Evolutionary conservation across 768 basidiomycete genomes (phyloP), one percentile per base, ranked within the genome.

Genomic region (Asterophora lycoperdoides): DNA sequence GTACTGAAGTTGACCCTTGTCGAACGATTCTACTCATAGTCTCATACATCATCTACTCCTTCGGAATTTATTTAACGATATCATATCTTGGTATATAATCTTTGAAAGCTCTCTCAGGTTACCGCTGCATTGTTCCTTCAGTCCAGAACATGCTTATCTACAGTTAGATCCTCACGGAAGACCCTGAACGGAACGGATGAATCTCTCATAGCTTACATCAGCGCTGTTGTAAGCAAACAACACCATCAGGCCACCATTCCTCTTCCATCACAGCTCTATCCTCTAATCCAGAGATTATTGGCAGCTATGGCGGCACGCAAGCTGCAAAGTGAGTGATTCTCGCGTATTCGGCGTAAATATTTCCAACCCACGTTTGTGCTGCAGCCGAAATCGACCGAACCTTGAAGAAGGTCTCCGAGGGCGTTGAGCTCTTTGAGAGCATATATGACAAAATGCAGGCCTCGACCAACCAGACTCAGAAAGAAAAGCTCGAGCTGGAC

Each of bases 361-460:
- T 28, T 56, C 39, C 46, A 44, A 28, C n/a, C 7, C 35, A 23
- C 23, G 23, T 37, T 33, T 40, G 13, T 17, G 15, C 32, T 34
- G 9, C 70, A 99, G 95, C 92, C 68, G 96, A 99, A 74, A 97
- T 99, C 58, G 96, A 98, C 82, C 84, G 90, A 64, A 98, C 95
- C 41, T 76, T 98, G 62, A 99, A 99, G 79, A 93, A 93, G 77
- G 94, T 99, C 57, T 60, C 85, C 30, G 91, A 94, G 69, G 96
- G 96, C 57, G 93, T 98, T 59, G 91, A 93, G 74, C 79, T 89
- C 67, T 93, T 93, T 64, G 92, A 93, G 70, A 83, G 78, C 71
- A 94, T 96, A 67, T 96, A 95, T 66, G 93, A 96, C 66, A 99
- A 98, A 80, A 94, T 99, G 84, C 89, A 93, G 67, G 79, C 87